These are phyloP conservation scores for Pilasporangium apinafurcum DNA, from an alignment of 352 stramenopile genomes.

Conservation along the genomic window DNA sequence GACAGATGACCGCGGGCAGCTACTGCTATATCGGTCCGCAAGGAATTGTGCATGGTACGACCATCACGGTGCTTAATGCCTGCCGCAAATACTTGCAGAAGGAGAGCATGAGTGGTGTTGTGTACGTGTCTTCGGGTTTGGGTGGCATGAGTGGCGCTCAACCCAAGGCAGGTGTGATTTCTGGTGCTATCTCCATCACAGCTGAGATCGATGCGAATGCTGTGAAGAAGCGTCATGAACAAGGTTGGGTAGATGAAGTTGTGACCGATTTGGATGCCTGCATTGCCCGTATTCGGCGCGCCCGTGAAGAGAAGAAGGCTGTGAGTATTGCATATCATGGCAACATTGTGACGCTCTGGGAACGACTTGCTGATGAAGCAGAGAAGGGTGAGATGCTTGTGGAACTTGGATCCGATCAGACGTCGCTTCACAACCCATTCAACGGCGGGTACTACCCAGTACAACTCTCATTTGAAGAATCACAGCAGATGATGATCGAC, in stretches of 20 bases:
- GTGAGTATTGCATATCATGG: slow-evolving; percentile 82
- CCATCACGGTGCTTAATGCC: slow-evolving; percentile 87
- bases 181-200: slow-evolving; percentile 80
- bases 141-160: slow-evolving; percentile 86
- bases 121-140: slow-evolving; percentile 84
- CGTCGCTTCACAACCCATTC: slow-evolving; percentile 87
- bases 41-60: slow-evolving; percentile 88
- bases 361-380: slow-evolving; percentile 65
- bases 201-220: slow-evolving; percentile 74
- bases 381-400: slow-evolving; percentile 77
- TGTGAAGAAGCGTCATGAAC: slow-evolving; percentile 81
- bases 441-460: slow-evolving; percentile 88
- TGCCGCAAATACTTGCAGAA: slow-evolving; percentile 81
- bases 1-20: slow-evolving; percentile 88
- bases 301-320: slow-evolving; percentile 49
- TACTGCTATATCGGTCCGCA: slow-evolving; percentile 91
- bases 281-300: slow-evolving; percentile 49
- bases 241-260: slow-evolving; percentile 86
- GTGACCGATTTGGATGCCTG: slow-evolving; percentile 58
- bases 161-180: slow-evolving; percentile 80
- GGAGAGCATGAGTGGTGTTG: slow-evolving; percentile 63
- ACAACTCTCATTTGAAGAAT: slow-evolving; percentile 75
- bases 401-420: slow-evolving; percentile 85
- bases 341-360: slow-evolving; percentile 86
- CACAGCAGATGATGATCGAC: slow-evolving; percentile 74